Evolutionary conservation across 2,329 filamentous ascomycete genomes (phyloP).

Genomic region (Cladosporium sp.): DNA sequence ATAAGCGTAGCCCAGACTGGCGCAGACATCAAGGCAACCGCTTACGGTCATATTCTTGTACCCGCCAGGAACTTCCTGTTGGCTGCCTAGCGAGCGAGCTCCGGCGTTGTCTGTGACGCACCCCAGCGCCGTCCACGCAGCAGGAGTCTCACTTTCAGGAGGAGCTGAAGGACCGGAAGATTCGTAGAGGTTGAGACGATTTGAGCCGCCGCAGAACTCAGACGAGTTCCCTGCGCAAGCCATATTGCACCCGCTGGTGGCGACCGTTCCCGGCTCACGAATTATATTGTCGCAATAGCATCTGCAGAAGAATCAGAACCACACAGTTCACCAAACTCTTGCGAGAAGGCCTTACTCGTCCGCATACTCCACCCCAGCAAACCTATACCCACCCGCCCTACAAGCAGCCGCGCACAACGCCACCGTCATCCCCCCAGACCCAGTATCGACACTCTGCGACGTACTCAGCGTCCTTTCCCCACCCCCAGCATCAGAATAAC

Average conservation of each 20-base stretch:
- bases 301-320: neutral
- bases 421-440: conserved; percentile 47
- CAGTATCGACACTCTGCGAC: conserved; percentile 21
- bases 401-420: conserved; percentile 54
- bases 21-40: conserved; percentile 1
- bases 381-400: conserved; percentile 42
- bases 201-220: conserved; percentile 21
- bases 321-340: conserved; percentile 15
- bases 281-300: conserved; percentile 48
- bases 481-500: conserved; percentile 1
- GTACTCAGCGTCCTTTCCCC: conserved; percentile 1
- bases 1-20: neutral
- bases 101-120: conserved; percentile 24
- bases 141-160: neutral
- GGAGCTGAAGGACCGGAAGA: neutral
- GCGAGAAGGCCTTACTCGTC: conserved; percentile 36
- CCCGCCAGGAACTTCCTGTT: conserved; percentile 16
- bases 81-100: conserved; percentile 18
- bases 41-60: conserved; percentile 18
- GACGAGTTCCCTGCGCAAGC: conserved; percentile 12
- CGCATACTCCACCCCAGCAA: conserved; percentile 55
- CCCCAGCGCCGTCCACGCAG: conserved; percentile 21
- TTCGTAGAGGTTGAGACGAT: conserved; percentile 43
- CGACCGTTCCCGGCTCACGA: neutral
- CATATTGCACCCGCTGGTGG: conserved; percentile 7